These are phyloP conservation scores for Globisporangium irregulare DNA, from an alignment of 352 stramenopile genomes.

Conservation along the genomic window DNA sequence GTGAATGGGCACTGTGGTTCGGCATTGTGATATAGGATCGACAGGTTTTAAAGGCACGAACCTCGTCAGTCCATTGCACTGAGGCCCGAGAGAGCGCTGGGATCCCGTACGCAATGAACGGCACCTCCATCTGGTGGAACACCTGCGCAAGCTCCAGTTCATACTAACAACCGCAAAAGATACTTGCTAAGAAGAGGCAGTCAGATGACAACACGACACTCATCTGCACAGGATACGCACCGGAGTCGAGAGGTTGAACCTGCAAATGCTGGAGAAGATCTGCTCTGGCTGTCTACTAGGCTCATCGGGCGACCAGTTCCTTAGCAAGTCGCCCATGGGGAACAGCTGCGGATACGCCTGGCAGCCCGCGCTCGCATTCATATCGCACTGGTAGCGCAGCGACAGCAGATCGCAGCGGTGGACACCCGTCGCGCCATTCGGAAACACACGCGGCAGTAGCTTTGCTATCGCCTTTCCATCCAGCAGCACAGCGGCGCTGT, in stretches of 20 bases:
- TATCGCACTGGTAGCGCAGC: slow-evolving; percentile 55
- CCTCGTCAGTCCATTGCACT: slow-evolving; percentile 82
- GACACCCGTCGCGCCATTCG: slow-evolving; percentile 38
- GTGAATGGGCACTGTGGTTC: not conserved
- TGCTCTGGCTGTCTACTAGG: slow-evolving; percentile 24
- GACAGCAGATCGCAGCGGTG: slow-evolving; percentile 56
- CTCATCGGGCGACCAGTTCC: slow-evolving; percentile 79
- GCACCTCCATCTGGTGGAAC: slow-evolving; percentile 90
- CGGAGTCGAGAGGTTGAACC: slow-evolving; percentile 59
- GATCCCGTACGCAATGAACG: slow-evolving; percentile 92
- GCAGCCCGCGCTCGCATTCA: slow-evolving; percentile 36
- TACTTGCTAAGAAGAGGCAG: too few species aligned
- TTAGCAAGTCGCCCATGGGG: slow-evolving; percentile 63
- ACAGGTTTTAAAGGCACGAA: not conserved
- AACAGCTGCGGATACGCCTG: slow-evolving; percentile 68
- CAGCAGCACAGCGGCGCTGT: slow-evolving; percentile 21
- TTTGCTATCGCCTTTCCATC: slow-evolving; percentile 31
- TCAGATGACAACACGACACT: not conserved
- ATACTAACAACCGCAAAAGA: slow-evolving; percentile 33
- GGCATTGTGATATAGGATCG: not conserved
- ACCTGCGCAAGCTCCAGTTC: slow-evolving; percentile 84
- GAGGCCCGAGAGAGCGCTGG: slow-evolving; percentile 72
- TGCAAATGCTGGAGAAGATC: slow-evolving; percentile 58
- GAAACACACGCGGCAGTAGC: slow-evolving; percentile 32
- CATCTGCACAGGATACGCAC: slow-evolving; percentile 21